Percentiles rank a stretch among this genome's conserved stretches.
Conservation (phyloP, 371 early-diverging fungal genomes). For the Circinella minor region DNA sequence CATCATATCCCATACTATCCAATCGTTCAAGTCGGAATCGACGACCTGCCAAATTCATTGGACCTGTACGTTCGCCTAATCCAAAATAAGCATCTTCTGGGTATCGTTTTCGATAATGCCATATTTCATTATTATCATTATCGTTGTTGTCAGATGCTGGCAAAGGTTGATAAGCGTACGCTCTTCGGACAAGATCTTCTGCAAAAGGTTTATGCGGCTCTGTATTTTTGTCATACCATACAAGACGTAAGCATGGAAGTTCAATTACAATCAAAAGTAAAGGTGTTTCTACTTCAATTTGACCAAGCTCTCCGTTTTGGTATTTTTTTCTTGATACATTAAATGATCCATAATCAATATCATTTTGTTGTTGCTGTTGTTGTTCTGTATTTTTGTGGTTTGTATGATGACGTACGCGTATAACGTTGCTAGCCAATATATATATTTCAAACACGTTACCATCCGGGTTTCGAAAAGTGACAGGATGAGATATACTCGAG, state of each 20-base stretch:
- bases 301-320: not conserved
- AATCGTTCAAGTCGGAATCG: conserved; percentile 53
- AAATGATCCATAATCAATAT: not conserved
- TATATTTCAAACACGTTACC: conserved; percentile 27
- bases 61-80: conserved; percentile 58
- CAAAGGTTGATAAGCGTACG: conserved; percentile 38
- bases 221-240: conserved; percentile 21
- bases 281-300: conserved; percentile 24
- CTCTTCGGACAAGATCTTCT: conserved; percentile 56
- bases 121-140: conserved; percentile 20
- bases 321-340: not conserved
- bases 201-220: conserved; percentile 42
- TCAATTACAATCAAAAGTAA: conserved; percentile 22
- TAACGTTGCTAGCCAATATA: conserved; percentile 21
- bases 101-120: conserved; percentile 42
- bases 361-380: not conserved
- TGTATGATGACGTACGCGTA: conserved; percentile 23
- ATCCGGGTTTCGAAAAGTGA: conserved; percentile 28
- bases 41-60: conserved; percentile 51
- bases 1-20: conserved; percentile 66
- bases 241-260: conserved; percentile 19
- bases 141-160: not conserved
- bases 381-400: not conserved
- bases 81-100: conserved; percentile 48
- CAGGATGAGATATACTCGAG: conserved; percentile 25